These are phyloP conservation scores for Elongisporangium anandrum DNA, from an alignment of 352 stramenopile genomes.

Conservation along the genomic window DNA sequence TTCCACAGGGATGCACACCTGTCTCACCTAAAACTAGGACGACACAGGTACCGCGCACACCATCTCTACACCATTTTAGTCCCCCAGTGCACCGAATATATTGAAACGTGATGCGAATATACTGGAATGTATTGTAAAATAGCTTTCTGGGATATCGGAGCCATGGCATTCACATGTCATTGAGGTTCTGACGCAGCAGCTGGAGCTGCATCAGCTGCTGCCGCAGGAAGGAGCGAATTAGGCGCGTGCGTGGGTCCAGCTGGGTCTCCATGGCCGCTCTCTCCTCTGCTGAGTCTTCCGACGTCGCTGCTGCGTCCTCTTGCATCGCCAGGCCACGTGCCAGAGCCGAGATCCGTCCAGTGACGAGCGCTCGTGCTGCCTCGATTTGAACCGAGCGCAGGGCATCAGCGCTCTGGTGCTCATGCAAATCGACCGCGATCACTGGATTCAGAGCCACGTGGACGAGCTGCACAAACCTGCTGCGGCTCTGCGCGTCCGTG, in stretches of 20 bases:
- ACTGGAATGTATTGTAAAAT: not conserved
- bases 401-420: not conserved
- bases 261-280: not conserved
- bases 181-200: slow-evolving; percentile 4
- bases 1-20: not conserved
- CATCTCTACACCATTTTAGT: not conserved
- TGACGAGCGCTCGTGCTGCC: not conserved
- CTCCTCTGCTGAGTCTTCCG: not conserved
- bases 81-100: not conserved
- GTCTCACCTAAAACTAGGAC: not conserved
- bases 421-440: slow-evolving; percentile 5
- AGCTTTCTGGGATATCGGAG: too few relatives aligned
- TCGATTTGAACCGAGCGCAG: not conserved
- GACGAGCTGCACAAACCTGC: slow-evolving; percentile 20
- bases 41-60: not conserved
- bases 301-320: not conserved
- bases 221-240: slow-evolving; percentile 15
- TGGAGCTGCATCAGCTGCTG: slow-evolving; percentile 19
- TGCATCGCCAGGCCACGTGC: not conserved
- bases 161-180: not conserved
- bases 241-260: slow-evolving; percentile 7
- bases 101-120: not conserved
- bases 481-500: slow-evolving; percentile 1
- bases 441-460: slow-evolving; percentile 17
- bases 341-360: not conserved